Base-by-base conservation (phyloP, 2,329 filamentous ascomycete species). In the Fusarium miscanthi region DNA sequence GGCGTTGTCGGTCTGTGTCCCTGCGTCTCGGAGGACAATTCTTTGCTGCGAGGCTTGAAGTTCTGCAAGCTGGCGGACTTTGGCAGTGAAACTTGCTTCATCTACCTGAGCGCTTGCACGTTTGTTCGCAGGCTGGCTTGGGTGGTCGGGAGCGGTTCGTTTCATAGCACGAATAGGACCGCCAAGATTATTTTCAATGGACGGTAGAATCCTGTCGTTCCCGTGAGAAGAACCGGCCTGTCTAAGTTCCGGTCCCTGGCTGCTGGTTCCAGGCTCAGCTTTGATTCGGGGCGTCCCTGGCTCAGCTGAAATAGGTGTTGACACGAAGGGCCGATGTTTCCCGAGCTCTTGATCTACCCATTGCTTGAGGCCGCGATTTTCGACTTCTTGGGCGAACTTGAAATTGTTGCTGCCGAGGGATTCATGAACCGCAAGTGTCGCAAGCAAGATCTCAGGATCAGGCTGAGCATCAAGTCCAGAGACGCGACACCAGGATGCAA, bases 331-430 rank as follows among this genome's bases (percentile, higher is more conserved):
- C 8, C 12, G 12, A 10, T 7, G 8, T 8, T 14, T 10, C 11
- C 40, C n/a, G 16, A 75, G 51, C 40, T 69, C 12, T 13, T 63
- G 4, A 4, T n/a, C 9, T 16, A 46, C 52, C 73, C 72, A 75
- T 2, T 33, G 27, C 8, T 19, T 12, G 3, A 75, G 49, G 6
- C 41, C 30, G 4, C 60, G 66, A 3, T 7, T 12, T 1, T 0
- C 5, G 16, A 70, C 19, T 5, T 54, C 58, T 1, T 21, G 8
- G 23, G 2, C 10, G 23, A 63, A 57, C 19, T 42, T 43, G 25
- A 13, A 4, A 4, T 3, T 17, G 12, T 6, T 1, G 5, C 1
- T 7, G 14, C 41, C 21, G 30, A 33, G 8, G 40, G 45, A 59
- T 10, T 63, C 57, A 31, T 65, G 42, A 14, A 56, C 45, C 2